Base-by-base conservation (phyloP, 176 grass and related monocot genomes). In the Urochloa ruziziensis region DNA sequence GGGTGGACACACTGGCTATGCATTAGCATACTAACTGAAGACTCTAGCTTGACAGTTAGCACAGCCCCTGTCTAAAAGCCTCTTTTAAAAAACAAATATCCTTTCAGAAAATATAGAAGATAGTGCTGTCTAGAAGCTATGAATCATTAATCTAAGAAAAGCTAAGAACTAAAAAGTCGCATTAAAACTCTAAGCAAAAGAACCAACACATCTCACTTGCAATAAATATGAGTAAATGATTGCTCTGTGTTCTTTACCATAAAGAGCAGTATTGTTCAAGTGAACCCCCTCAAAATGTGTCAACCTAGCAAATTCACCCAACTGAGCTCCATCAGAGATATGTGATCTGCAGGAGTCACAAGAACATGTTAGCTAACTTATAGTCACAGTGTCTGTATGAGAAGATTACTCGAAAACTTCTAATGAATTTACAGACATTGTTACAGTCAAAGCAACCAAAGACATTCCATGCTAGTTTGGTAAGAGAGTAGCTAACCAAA, bases 251-350 rank as follows among this genome's bases (percentile, higher is more conserved):
- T 90, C 56, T 64, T 95, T 91, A 87, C 74, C 78, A 70, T 62
- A 81, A 88, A 86, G 62, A 86, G 66, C 23, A 72, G 79, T 77
- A 83, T 80, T 88, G 80, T 74, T 88, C 62, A 86, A 67, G 10
- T 83, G 90, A 73, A 63, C 40, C 18, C 78, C 80, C 53, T 89
- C 75, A 49, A 90, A 85, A 85, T 77, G 84, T 52, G 72, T 83
- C 77, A 89, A 85, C 72, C 79, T 44, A 70, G 80, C 73, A 80
- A 90, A 77, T 79, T 91, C 90, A 86, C 77, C 83, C 77, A 90
- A 86, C 73, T 82, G 84, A 80, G 85, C 62, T 87, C 80, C 84
- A 78, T 92, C 91, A n/a, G 83, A 21, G 43, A 68, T 63, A 82
- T 80, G 87, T 75, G 75, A 40, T 78, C 96, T 99, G 91, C 32